Percentiles rank a stretch among this genome's conserved stretches.
Evolutionary conservation across 192 early-diverging fungal genomes (phyloP).

Genomic region (Coemansia sp.): DNA sequence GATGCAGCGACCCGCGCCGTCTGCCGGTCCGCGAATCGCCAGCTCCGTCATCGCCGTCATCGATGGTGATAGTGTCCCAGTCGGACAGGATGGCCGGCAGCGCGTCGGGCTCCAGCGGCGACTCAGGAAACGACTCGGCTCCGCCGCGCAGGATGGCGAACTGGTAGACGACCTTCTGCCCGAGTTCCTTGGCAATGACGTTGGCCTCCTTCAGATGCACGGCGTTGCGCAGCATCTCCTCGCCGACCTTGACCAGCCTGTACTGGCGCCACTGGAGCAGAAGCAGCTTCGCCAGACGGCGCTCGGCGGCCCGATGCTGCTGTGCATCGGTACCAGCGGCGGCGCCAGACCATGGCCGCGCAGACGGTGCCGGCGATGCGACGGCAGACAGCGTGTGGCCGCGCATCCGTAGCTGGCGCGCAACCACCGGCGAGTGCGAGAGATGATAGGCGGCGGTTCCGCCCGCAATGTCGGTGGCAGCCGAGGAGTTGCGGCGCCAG

Average conservation of each 20-base stretch:
- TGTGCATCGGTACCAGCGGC: not conserved
- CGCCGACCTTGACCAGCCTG: constrained; percentile 63
- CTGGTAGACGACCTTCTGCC: constrained; percentile 79
- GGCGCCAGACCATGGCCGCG: not conserved
- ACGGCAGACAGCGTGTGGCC: constrained; percentile 27
- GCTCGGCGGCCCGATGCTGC: constrained; percentile 9
- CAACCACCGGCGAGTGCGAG: constrained; percentile 2
- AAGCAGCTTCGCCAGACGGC: constrained; percentile 26
- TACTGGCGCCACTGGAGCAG: constrained; percentile 46
- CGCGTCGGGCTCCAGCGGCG: constrained; percentile 52
- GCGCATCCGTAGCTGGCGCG: constrained; percentile 18
- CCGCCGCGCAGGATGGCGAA: constrained; percentile 71
- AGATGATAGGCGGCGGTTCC: not conserved
- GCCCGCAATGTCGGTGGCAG: constrained; percentile 11
- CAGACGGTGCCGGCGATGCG: not conserved
- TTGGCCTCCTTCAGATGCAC: constrained; percentile 87
- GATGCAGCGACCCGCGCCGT: not conserved
- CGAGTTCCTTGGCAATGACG: constrained; percentile 81
- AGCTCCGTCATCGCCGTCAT: not conserved
- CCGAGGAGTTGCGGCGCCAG: constrained; percentile 34
- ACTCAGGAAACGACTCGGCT: constrained; percentile 28
- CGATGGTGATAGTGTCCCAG: constrained; percentile 34
- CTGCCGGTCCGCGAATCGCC: not conserved
- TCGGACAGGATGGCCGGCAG: constrained; percentile 40
- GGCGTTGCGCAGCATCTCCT: constrained; percentile 67